Evolutionary conservation across 768 basidiomycete genomes (phyloP).

Genomic region (Panus rudis): DNA sequence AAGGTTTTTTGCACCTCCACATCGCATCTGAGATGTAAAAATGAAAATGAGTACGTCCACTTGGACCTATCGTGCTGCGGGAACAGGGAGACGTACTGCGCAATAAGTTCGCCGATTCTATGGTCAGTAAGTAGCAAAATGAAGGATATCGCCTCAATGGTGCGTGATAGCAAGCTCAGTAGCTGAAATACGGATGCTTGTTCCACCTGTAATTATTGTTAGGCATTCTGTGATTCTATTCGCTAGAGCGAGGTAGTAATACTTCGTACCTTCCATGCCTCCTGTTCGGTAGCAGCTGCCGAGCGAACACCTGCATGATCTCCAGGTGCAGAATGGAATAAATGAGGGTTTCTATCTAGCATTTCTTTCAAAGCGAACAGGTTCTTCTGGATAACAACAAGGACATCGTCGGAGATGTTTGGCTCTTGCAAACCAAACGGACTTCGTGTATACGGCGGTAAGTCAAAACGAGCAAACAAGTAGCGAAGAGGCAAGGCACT

Average conservation of each 20-base stretch:
- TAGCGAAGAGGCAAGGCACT: conserved; percentile 16
- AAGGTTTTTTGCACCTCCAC: conserved; percentile 64
- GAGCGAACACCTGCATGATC: conserved; percentile 53
- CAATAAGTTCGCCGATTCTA: conserved; percentile 75
- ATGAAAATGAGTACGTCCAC: conserved; percentile 7
- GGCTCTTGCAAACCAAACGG: conserved; percentile 44
- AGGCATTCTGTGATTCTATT: conserved; percentile 7
- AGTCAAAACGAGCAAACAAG: not conserved
- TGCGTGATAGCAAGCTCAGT: conserved; percentile 65
- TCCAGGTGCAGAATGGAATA: conserved; percentile 77
- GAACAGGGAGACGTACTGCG: conserved; percentile 46
- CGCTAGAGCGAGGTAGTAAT: not conserved
- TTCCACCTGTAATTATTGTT: conserved; percentile 51
- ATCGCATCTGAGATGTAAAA: conserved; percentile 81
- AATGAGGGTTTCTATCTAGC: conserved; percentile 72
- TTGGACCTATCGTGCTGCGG: not conserved
- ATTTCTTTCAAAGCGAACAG: conserved; percentile 71
- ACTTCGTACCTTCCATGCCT: conserved; percentile 74
- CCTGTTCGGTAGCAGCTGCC: conserved; percentile 61
- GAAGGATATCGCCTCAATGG: conserved; percentile 93
- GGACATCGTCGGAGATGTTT: conserved; percentile 51
- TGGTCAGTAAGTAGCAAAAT: conserved; percentile 90
- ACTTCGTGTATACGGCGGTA: conserved; percentile 23
- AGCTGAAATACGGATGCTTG: conserved; percentile 77
- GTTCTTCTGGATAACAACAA: conserved; percentile 75